Conservation (phyloP, 257 asterid genomes). For the Plantago elongata region DNA sequence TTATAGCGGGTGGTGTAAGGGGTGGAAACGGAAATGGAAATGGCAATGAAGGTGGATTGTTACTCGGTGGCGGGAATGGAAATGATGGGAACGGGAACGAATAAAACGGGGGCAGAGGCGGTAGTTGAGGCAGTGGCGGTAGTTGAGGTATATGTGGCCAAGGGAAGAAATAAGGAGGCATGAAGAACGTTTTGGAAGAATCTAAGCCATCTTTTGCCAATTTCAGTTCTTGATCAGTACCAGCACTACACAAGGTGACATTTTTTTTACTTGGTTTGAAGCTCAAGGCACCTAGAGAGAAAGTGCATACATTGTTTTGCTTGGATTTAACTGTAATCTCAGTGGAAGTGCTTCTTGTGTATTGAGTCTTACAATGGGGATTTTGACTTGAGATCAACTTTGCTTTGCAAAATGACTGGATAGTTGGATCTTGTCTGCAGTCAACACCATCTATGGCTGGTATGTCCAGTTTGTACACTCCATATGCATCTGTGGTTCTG, state of each 20-base stretch:
- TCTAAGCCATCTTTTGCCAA: not conserved
- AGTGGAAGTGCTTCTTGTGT: constrained; percentile 4
- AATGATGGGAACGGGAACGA: constrained; percentile 20
- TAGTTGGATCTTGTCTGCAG: constrained; percentile 19
- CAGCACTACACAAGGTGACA: constrained; percentile 13
- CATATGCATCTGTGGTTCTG: constrained; percentile 23
- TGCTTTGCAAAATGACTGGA: constrained; percentile 20
- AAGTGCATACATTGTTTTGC: constrained; percentile 14
- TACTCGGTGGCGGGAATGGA: not conserved
- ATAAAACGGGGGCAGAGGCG: constrained; percentile 13
- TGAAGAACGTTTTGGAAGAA: not conserved
- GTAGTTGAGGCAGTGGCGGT: constrained; percentile 18
- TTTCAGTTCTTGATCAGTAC: not conserved
- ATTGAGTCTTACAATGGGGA: constrained; percentile 2
- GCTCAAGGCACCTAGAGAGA: constrained; percentile 22
- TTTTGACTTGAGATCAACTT: constrained; percentile 10
- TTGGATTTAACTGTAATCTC: constrained; percentile 13
- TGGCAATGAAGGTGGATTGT: not conserved
- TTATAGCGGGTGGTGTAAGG: not conserved
- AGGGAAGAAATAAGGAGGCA: constrained; percentile 21
- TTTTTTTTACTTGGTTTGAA: constrained; percentile 19
- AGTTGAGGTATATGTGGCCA: constrained; percentile 19
- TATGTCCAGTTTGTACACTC: constrained; percentile 22
- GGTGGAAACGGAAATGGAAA: constrained; percentile 1
- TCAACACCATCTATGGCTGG: constrained; percentile 18